Evolutionary conservation across 192 early-diverging fungal genomes (phyloP), one percentile per base, ranked within the genome.

Genomic region (Coemansia umbellata): DNA sequence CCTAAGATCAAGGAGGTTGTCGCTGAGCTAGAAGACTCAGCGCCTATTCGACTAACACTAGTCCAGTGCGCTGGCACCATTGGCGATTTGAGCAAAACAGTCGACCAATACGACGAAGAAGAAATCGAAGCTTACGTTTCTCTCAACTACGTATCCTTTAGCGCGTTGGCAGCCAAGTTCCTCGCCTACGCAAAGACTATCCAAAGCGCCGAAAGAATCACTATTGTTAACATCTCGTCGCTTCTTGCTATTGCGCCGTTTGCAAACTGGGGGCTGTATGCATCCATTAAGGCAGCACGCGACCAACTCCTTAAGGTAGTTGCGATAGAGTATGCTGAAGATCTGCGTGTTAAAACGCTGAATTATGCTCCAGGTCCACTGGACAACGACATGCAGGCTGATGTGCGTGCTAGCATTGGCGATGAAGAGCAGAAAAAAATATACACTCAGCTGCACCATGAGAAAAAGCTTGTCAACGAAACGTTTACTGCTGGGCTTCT

Each of bases 321-420:
- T 3, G 91, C 90, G 11, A n/a, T 66, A 9, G 92, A 94, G 56
- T 60, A 89, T 32, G 67, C 59, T 42, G 62, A 45, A 33, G 69
- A 60, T 30, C 24, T 48, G 23, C 56, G 78, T 30, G 65, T 87
- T 37, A 81, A 84, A 49, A 80, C 84, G 11, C 71, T 95, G 31
- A 91, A 77, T 53, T 95, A 95, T 70, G 89, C 92, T 3, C 92
- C 92, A 2, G 92, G 92, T 11, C 92, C 92, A 26, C 64, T 95
- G 44, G 88, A 92, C 37, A 89, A 85, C 40, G 78, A 85, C 28
- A 92, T 93, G 91, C 90, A 93, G 68, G 61, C 66, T 1, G 55
- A 76, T 27, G 89, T 93, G 27, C 82, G 92, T 17, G 60, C 78
- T 19, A 82, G 79, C 5, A 66, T 95, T 24, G 85, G 82, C 4